Conservation (phyloP, 2,329 filamentous ascomycete genomes). For the Mariannaea elegans region DNA sequence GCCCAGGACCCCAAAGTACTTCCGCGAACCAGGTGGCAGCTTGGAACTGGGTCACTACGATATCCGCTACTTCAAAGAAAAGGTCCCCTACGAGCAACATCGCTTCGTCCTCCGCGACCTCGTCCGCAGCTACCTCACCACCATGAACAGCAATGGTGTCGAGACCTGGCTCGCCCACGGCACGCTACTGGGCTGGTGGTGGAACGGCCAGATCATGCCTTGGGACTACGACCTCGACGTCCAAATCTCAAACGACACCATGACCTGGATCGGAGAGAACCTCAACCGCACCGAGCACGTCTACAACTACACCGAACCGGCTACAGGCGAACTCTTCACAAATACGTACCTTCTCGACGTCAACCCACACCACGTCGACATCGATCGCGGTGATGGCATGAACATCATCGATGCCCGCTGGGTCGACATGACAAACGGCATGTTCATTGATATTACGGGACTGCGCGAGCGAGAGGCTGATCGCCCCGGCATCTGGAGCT, state of each 20-base stretch:
- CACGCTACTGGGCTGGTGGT: conserved; percentile 88
- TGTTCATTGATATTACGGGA: conserved; percentile 87
- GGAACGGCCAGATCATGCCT: conserved; percentile 80
- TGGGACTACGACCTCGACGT: conserved; percentile 90
- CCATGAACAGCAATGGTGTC: conserved; percentile 69
- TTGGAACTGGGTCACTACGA: conserved; percentile 78
- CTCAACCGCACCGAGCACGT: conserved; percentile 75
- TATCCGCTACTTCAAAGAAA: conserved; percentile 69
- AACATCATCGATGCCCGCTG: conserved; percentile 88
- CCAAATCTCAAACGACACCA: conserved; percentile 74
- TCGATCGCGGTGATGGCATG: conserved; percentile 70
- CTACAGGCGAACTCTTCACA: conserved; percentile 48
- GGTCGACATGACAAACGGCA: conserved; percentile 79
- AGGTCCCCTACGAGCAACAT: conserved; percentile 73
- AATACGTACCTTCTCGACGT: conserved; percentile 77
- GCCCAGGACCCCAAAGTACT: conserved; percentile 63
- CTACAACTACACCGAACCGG: conserved; percentile 59
- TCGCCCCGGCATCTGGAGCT: conserved; percentile 74
- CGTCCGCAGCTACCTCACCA: conserved; percentile 76
- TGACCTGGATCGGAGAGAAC: conserved; percentile 70
- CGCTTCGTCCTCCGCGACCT: conserved; percentile 73
- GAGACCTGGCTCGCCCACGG: conserved; percentile 91
- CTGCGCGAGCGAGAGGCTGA: conserved; percentile 71
- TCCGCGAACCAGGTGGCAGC: conserved; percentile 69
- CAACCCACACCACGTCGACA: conserved; percentile 73